Conservation (phyloP, 345 rosid species). For the Mercurialis annua region DNA sequence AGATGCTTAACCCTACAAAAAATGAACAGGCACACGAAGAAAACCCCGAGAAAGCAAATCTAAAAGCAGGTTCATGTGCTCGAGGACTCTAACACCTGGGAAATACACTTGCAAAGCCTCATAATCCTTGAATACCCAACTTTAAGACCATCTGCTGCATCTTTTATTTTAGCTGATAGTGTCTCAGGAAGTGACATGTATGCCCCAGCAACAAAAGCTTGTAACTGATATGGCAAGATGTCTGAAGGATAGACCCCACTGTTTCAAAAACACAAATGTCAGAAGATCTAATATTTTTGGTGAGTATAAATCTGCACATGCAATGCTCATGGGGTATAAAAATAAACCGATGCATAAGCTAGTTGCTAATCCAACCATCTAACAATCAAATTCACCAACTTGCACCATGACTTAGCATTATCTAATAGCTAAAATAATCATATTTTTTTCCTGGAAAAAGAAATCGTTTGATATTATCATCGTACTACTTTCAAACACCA, state of each 20-base stretch:
- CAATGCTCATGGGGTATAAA: neutral
- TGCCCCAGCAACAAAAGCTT: slow-evolving; percentile 20
- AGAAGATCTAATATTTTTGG: slow-evolving; percentile 11
- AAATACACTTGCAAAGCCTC: slow-evolving; percentile 50
- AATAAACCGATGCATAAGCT: neutral
- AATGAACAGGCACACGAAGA: neutral
- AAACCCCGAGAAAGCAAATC: neutral
- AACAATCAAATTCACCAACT: neutral
- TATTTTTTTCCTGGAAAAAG: neutral
- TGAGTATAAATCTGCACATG: neutral
- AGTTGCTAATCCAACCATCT: neutral
- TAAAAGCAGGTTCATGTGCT: slow-evolving; percentile 15
- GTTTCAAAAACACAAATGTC: slow-evolving; percentile 26
- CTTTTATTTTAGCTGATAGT: slow-evolving; percentile 32
- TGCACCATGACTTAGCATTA: neutral
- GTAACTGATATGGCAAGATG: slow-evolving; percentile 30
- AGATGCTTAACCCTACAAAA: neutral
- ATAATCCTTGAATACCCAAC: slow-evolving; percentile 49
- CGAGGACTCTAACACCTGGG: slow-evolving; percentile 30
- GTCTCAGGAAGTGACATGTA: slow-evolving; percentile 19
- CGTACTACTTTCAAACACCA: neutral
- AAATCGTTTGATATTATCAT: neutral
- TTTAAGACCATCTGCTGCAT: slow-evolving; percentile 33
- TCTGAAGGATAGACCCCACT: slow-evolving; percentile 66
- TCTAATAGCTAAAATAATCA: neutral